These are phyloP conservation scores for Sphaerulina vaccinii DNA, from an alignment of 2,329 filamentous ascomycete genomes.

Conservation along the genomic window DNA sequence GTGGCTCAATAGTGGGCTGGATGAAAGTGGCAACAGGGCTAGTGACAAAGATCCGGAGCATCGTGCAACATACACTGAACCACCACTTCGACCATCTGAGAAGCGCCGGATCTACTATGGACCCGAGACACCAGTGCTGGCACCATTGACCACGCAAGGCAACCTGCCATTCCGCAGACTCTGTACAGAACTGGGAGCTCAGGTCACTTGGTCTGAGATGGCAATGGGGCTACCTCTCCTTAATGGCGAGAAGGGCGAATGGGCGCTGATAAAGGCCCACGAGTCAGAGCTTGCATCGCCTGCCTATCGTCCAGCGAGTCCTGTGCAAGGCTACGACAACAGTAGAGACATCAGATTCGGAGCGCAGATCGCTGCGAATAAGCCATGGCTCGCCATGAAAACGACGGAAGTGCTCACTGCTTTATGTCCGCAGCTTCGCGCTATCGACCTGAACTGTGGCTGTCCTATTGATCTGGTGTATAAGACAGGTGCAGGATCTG, in stretches of 20 bases:
- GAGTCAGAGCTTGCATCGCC: constrained; percentile 76
- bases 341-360: constrained; percentile 82
- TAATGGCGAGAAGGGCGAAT: constrained; percentile 87
- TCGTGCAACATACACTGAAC: constrained; percentile 77
- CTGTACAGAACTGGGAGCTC: constrained; percentile 82
- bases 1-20: constrained; percentile 70
- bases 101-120: constrained; percentile 94
- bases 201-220: constrained; percentile 98
- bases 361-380: constrained; percentile 87
- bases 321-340: constrained; percentile 73
- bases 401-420: constrained; percentile 76
- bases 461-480: constrained; percentile 96
- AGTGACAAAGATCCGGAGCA: constrained; percentile 59
- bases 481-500: constrained; percentile 83
- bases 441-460: constrained; percentile 94
- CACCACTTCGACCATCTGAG: constrained; percentile 85
- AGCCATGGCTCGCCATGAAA: constrained; percentile 87
- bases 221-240: constrained; percentile 86
- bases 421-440: constrained; percentile 76
- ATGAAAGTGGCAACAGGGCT: constrained; percentile 27
- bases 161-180: constrained; percentile 92
- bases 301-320: constrained; percentile 56
- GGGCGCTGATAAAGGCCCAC: constrained; percentile 92
- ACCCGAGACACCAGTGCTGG: constrained; percentile 86
- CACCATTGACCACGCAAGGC: constrained; percentile 92